Conservation (phyloP, 2,329 filamentous ascomycete species). For the Aspergillus fructus region DNA sequence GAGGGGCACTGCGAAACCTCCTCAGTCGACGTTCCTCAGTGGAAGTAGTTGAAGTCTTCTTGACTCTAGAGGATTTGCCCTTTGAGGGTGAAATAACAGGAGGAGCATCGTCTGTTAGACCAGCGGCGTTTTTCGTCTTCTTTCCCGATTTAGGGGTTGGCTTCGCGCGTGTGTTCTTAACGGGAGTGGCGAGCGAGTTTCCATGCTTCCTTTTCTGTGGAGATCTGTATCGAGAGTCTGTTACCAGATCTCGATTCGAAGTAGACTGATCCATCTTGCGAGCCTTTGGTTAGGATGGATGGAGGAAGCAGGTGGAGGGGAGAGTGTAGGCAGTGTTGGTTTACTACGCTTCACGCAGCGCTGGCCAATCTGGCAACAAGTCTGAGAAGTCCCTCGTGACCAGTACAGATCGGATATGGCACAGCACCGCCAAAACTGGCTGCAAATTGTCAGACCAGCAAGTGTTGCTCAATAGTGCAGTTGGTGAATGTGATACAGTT, state of each 20-base stretch:
- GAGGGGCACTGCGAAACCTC: slow-evolving; percentile 43
- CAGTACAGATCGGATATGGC: background rate
- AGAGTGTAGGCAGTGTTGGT: background rate
- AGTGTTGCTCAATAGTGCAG: no score
- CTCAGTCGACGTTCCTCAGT: slow-evolving; percentile 40
- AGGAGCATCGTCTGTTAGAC: slow-evolving; percentile 17
- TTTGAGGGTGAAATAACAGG: slow-evolving; percentile 9
- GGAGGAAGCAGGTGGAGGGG: background rate
- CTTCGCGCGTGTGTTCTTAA: slow-evolving; percentile 11
- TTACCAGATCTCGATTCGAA: no score
- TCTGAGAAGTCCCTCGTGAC: background rate
- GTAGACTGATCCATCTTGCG: background rate
- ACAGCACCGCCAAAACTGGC: background rate
- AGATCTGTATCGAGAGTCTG: background rate
- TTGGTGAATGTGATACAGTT: background rate
- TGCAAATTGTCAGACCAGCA: no score
- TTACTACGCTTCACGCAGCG: background rate
- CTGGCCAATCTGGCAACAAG: background rate
- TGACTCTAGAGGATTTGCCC: slow-evolving; percentile 11
- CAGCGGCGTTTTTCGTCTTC: slow-evolving; percentile 13
- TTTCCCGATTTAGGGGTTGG: background rate
- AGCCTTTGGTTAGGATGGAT: background rate
- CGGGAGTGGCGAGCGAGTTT: background rate
- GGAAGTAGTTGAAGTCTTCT: slow-evolving; percentile 17
- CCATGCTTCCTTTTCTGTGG: slow-evolving; percentile 18